phyloP scores from a whole-genome alignment of 257 asterid genomes.

The Anisodus tanguticus region DNA sequence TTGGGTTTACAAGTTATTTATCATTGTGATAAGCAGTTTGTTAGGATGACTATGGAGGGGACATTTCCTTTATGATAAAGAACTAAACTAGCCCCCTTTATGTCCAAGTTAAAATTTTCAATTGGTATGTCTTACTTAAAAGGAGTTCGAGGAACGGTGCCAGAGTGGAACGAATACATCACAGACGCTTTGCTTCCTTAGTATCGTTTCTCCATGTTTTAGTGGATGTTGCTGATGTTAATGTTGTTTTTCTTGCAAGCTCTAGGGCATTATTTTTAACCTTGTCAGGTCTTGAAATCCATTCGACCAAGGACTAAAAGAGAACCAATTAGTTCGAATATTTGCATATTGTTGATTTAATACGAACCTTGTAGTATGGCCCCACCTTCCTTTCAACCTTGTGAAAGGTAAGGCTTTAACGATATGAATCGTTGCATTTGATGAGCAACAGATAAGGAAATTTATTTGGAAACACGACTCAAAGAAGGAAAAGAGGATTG shows the following conservation, averaged over 20 bases:
- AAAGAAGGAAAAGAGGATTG: background rate
- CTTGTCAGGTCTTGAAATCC: background rate
- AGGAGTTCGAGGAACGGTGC: background rate
- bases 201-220: background rate
- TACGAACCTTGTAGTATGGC: background rate
- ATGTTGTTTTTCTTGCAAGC: background rate
- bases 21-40: background rate
- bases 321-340: background rate
- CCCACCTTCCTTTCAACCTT: background rate
- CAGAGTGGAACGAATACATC: background rate
- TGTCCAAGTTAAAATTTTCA: background rate
- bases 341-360: background rate
- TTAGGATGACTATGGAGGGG: background rate
- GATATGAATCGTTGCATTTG: background rate
- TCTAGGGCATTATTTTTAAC: background rate
- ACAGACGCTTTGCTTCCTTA: slow-evolving; percentile 10
- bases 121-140: background rate
- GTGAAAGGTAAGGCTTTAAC: background rate
- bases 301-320: background rate
- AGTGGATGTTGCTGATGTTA: slow-evolving; percentile 2
- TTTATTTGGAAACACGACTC: background rate
- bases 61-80: background rate
- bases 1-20: background rate
- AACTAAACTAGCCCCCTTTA: background rate
- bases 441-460: background rate